Conservation (phyloP, 2,329 filamentous ascomycete species). For the Colletotrichum aenigma region DNA sequence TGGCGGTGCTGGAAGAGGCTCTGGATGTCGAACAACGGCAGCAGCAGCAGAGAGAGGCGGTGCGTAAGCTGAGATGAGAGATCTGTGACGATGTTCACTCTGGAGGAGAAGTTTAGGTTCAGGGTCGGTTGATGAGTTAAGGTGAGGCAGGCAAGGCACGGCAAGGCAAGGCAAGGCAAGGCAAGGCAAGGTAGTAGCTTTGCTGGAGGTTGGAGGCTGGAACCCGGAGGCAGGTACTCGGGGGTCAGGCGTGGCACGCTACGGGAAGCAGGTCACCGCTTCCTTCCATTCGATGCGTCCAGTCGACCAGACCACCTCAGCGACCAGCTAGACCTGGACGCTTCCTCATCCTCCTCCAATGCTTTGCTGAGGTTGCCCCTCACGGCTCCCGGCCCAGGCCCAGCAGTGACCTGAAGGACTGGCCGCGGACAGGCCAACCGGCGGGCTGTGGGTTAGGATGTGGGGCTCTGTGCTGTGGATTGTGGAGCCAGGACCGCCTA, state of each 20-base stretch:
- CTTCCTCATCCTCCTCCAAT: neutral
- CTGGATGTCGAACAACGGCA: neutral
- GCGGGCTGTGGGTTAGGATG: slow-evolving; percentile 6
- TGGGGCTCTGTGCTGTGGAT: neutral
- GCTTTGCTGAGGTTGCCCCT: slow-evolving; percentile 6
- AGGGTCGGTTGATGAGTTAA: neutral
- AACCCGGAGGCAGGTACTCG: neutral
- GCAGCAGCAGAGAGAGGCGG: neutral
- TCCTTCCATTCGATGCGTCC: neutral
- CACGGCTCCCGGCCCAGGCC: neutral
- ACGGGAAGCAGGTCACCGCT: slow-evolving; percentile 12
- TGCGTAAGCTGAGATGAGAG: neutral
- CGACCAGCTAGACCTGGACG: neutral
- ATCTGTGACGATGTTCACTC: slow-evolving; percentile 13
- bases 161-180: neutral
- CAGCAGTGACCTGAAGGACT: neutral
- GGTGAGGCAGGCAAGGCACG: neutral
- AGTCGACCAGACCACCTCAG: neutral
- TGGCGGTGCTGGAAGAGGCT: neutral
- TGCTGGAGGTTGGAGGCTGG: neutral
- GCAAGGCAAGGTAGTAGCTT: neutral
- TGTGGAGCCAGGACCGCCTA: neutral
- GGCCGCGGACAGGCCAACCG: neutral
- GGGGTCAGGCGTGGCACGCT: neutral
- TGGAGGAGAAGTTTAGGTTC: slow-evolving; percentile 9